Evolutionary conservation across 768 basidiomycete genomes (phyloP), one percentile per base, ranked within the genome.

Genomic region (Kwoniella pini): DNA sequence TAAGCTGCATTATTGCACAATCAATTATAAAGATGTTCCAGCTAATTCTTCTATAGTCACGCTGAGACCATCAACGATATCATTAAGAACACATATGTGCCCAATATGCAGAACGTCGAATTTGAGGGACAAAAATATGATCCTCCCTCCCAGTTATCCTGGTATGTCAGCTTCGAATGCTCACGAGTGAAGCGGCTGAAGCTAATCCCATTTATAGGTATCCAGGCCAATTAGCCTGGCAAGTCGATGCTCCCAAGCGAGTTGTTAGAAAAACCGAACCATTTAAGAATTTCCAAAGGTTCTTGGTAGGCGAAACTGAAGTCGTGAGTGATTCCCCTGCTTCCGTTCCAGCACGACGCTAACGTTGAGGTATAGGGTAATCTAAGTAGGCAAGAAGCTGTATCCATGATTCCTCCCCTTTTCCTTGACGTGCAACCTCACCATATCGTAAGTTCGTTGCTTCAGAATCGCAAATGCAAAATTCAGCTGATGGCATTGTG

Each of bases 401-500:
- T 99, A 59, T 95, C 91, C 76, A 99, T 99, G 96, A 82, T 99
- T n/a, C 96, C 96, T 4, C 95, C 96, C 0, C 84, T 99, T 1
- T 87, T 98, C 68, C 84, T 99, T 31, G 90, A 92, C 56, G 91
- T 98, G n/a, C 82, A 90, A 71, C 91, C 96, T 0, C 89, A 96
- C 75, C 95, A 98, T 76, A 86, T 72, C 51, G 83, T 79, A 10
- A 42, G 76, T 71, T 21, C 4, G 12, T 2, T 17, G 5, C 30
- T 19, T 46, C 5, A 2, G 19, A 19, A 19, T 22, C 40, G 21
- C 12, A 5, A 26, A 40, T 22, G 56, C 5, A 17, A 15, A 15
- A 12, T 22, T 51, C 55, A 65, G 48, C 63, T 26, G 6, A 31
- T 57, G 10, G 21, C 30, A 27, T 21, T 22, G 38, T 15, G 7